These are phyloP conservation scores for Penicillium sclerotiorum DNA, from an alignment of 2,329 filamentous ascomycete genomes.

Conservation along the genomic window DNA sequence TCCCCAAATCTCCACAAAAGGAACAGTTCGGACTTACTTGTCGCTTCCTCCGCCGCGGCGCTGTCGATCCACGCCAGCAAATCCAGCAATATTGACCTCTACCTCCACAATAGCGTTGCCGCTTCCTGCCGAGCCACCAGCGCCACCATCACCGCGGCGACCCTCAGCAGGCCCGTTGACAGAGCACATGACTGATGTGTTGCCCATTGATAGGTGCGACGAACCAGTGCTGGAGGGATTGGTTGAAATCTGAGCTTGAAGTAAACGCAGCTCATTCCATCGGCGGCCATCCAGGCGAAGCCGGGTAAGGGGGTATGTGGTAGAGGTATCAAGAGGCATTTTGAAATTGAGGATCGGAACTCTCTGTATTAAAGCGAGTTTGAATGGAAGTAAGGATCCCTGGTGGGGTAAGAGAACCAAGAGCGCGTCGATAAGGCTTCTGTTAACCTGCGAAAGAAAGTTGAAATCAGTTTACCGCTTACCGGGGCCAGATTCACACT, in stretches of 20 bases:
- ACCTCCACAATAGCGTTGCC: conserved; percentile 72
- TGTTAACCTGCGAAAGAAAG: not conserved
- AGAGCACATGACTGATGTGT: conserved; percentile 94
- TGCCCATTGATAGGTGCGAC: conserved; percentile 93
- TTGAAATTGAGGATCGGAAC: conserved; percentile 13
- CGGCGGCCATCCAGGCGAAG: conserved; percentile 80
- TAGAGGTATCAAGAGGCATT: conserved; percentile 95
- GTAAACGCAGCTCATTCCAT: conserved; percentile 93
- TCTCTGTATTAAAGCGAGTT: not conserved
- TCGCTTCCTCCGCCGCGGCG: conserved; percentile 69
- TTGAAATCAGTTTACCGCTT: no score
- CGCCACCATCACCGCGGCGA: conserved; percentile 51
- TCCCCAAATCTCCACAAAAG: no score
- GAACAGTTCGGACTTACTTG: conserved; percentile 65
- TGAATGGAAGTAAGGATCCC: not conserved
- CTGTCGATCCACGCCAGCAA: conserved; percentile 84
- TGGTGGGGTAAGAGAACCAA: not conserved
- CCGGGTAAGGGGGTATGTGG: conserved; percentile 84
- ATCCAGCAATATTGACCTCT: conserved; percentile 82
- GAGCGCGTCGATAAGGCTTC: not conserved
- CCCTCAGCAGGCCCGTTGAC: conserved; percentile 82
- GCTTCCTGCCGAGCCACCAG: conserved; percentile 46
- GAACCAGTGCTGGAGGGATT: conserved; percentile 92
- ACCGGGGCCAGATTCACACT: no score
- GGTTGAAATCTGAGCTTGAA: conserved; percentile 86